Evolutionary conservation across 192 early-diverging fungal species (phyloP).

Genomic region (Geranomyces michiganensis): DNA sequence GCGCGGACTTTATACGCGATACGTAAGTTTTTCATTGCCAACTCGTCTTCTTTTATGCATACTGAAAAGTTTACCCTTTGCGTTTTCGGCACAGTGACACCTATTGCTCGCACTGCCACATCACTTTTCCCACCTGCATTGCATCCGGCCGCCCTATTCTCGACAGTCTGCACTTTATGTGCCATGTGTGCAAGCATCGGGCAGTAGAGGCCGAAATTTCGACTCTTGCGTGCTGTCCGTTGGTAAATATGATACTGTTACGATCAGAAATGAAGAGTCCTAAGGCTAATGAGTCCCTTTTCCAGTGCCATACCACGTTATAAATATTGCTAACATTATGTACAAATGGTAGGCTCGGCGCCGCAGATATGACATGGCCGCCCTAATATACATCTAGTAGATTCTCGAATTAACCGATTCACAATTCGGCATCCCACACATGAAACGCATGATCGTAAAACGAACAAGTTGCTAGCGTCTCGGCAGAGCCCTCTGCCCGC

Average conservation of each 20-base stretch:
- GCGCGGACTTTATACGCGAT: conserved; percentile 30
- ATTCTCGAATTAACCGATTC: no score
- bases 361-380: no score
- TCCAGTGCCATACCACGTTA: conserved; percentile 5
- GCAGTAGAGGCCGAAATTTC: conserved; percentile 62
- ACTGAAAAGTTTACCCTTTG: background rate
- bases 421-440: conserved; percentile 41
- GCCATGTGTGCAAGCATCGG: conserved; percentile 64
- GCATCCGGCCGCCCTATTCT: conserved; percentile 59
- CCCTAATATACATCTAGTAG: no score
- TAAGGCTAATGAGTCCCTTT: background rate
- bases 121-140: conserved; percentile 61
- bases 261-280: no score
- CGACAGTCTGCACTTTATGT: conserved; percentile 63
- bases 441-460: conserved; percentile 60
- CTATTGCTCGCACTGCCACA: conserved; percentile 50
- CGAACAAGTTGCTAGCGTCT: conserved; percentile 56
- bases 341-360: background rate
- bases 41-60: background rate
- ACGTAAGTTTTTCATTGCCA: conserved; percentile 26
- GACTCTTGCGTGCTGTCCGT: conserved; percentile 51
- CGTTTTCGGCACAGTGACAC: conserved; percentile 39
- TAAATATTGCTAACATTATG: background rate
- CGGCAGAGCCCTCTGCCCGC: background rate
- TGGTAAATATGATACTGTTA: no score